A percentile compares a stretch with the other conserved stretches of the same genome.
These are phyloP conservation scores for Brassica rapa DNA, from an alignment of 345 rosid genomes.

Conservation along the genomic window DNA sequence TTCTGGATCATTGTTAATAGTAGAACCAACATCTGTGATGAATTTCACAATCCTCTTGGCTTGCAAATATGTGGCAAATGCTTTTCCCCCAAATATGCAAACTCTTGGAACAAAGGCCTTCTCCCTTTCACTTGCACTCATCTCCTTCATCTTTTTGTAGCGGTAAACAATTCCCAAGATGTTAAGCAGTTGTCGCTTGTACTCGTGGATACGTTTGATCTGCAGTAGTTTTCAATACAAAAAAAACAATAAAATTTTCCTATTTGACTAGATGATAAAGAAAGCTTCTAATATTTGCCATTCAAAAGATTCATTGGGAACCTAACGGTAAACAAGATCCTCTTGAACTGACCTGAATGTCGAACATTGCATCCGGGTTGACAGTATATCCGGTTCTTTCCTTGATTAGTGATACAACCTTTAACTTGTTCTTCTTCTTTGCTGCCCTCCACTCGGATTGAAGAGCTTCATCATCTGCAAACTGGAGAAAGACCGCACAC, in stretches of 20 bases:
- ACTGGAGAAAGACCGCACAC: slow-evolving; percentile 42
- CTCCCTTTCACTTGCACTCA: slow-evolving; percentile 57
- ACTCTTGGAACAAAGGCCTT: slow-evolving; percentile 62
- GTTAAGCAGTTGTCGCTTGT: slow-evolving; percentile 72
- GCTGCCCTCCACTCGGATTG: slow-evolving; percentile 69
- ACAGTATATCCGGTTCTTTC: slow-evolving; percentile 75
- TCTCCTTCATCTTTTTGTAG: slow-evolving; percentile 80
- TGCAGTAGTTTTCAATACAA: slow-evolving; percentile 32
- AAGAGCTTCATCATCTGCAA: slow-evolving; percentile 71
- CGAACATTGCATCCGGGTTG: slow-evolving; percentile 81
- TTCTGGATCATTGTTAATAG: slow-evolving; percentile 66
- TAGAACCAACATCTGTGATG: slow-evolving; percentile 70
- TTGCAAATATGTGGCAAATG: slow-evolving; percentile 77
- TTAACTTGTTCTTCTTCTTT: slow-evolving; percentile 70
- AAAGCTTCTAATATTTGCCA: background rate
- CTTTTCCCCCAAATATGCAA: slow-evolving; percentile 83
- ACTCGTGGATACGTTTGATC: slow-evolving; percentile 83
- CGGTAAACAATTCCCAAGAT: slow-evolving; percentile 72
- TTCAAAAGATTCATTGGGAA: background rate
- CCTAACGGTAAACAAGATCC: slow-evolving; percentile 9
- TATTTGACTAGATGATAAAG: background rate
- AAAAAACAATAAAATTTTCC: background rate
- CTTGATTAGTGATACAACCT: slow-evolving; percentile 62
- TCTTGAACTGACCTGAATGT: slow-evolving; percentile 62
- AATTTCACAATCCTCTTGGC: slow-evolving; percentile 83